These are phyloP conservation scores for Claviceps citrina DNA, from an alignment of 2,329 filamentous ascomycete species.

Conservation along the genomic window DNA sequence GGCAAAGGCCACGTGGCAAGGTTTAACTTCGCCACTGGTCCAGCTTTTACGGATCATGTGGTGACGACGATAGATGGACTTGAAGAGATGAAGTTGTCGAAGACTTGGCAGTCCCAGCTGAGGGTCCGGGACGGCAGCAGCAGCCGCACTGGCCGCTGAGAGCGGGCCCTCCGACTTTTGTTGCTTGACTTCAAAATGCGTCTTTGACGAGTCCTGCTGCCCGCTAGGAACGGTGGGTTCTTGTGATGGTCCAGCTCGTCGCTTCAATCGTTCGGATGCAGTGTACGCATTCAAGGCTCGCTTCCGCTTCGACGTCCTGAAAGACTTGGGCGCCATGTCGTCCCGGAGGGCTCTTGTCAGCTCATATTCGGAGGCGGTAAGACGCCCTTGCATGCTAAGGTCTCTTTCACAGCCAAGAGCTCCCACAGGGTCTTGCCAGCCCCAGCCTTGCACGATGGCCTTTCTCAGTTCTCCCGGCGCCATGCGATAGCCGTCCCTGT, in stretches of 20 bases:
- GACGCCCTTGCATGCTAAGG: constrained; percentile 43
- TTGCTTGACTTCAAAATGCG: constrained; percentile 25
- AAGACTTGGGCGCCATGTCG: constrained; percentile 25
- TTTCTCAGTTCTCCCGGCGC: constrained; percentile 69
- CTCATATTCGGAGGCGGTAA: constrained; percentile 39
- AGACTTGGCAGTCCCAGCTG: constrained; percentile 64
- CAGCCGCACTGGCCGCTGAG: constrained; percentile 74
- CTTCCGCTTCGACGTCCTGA: constrained; percentile 41
- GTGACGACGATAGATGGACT: constrained; percentile 87
- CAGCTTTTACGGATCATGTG: constrained; percentile 81
- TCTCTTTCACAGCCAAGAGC: constrained; percentile 66
- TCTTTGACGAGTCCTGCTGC: constrained; percentile 29
- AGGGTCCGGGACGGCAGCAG: constrained; percentile 65
- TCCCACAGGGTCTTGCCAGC: constrained; percentile 81
- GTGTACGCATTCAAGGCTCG: constrained; percentile 30
- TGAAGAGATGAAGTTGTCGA: constrained; percentile 79
- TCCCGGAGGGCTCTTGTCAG: constrained; percentile 27
- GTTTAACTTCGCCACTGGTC: constrained; percentile 75
- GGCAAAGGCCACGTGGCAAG: constrained; percentile 86
- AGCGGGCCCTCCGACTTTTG: constrained; percentile 66
- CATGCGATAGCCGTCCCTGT: constrained; percentile 65
- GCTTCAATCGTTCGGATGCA: constrained; percentile 36
- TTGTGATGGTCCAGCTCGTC: constrained; percentile 30
- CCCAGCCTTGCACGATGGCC: constrained; percentile 86
- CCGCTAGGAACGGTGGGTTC: constrained; percentile 22